Percentiles rank a stretch among this genome's conserved stretches.
Evolutionary conservation across 1,284 basidiomycete species (phyloP).

Genomic region (Malassezia japonica): DNA sequence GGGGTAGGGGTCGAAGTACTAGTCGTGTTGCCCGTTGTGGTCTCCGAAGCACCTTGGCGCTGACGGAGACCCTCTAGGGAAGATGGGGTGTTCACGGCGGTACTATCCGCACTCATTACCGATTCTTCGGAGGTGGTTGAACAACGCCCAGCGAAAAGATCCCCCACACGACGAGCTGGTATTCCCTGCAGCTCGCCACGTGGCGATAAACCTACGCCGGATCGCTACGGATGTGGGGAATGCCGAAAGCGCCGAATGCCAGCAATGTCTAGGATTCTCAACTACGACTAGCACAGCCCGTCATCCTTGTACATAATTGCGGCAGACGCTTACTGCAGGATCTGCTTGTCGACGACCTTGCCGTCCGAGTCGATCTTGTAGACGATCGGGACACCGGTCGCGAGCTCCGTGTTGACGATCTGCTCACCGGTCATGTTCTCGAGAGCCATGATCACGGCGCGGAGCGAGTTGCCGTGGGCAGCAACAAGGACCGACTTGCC

Average conservation of each 20-base stretch:
- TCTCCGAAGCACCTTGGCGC: neutral
- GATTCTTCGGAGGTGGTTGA: too few species aligned
- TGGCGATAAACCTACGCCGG: too few species aligned
- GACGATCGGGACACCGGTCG: slow-evolving; percentile 51
- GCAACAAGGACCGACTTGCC: slow-evolving; percentile 51
- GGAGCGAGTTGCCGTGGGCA: slow-evolving; percentile 51
- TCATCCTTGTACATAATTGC: too few species aligned
- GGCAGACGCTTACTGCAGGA: slow-evolving; percentile 25
- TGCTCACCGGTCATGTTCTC: slow-evolving; percentile 49
- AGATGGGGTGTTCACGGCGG: neutral
- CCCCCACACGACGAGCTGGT: too few species aligned
- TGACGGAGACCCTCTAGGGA: neutral
- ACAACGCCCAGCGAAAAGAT: too few species aligned
- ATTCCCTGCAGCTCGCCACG: too few species aligned
- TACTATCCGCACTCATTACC: neutral
- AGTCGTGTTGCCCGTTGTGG: neutral
- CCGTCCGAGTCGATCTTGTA: slow-evolving; percentile 49
- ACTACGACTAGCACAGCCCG: too few species aligned
- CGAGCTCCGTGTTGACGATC: slow-evolving; percentile 50
- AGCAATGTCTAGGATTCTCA: too few species aligned
- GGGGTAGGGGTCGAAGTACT: neutral
- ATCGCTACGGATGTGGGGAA: too few species aligned
- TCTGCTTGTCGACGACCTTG: slow-evolving; percentile 44
- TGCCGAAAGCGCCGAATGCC: too few species aligned
- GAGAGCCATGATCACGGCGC: slow-evolving; percentile 50